These are phyloP conservation scores for Xylariaceae sp. DNA, from an alignment of 2,329 filamentous ascomycete species.

Conservation along the genomic window DNA sequence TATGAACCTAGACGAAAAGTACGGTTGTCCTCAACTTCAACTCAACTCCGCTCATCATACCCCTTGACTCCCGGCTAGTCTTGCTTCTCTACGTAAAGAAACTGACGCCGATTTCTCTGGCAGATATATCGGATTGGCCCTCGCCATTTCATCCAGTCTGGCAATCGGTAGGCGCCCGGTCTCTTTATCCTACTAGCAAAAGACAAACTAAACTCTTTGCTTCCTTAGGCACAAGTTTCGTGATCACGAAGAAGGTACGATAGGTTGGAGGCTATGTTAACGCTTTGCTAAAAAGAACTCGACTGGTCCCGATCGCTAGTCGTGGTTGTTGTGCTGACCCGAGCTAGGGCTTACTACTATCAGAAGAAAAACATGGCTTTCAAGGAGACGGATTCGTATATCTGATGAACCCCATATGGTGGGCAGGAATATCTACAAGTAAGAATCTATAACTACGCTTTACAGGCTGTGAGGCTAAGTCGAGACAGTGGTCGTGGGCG, in stretches of 20 bases:
- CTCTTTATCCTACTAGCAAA: slow-evolving; percentile 2
- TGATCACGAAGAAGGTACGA: slow-evolving; percentile 94
- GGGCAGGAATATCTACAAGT: slow-evolving; percentile 90
- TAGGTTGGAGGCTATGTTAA: slow-evolving; percentile 7
- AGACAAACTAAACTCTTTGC: slow-evolving; percentile 14
- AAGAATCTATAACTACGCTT: slow-evolving; percentile 36
- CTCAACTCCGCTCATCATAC: slow-evolving; percentile 2
- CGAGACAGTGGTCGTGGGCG: slow-evolving; percentile 75
- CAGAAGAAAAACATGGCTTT: slow-evolving; percentile 87
- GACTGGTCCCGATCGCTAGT: neutral
- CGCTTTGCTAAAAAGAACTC: neutral
- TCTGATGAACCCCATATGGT: slow-evolving; percentile 92
- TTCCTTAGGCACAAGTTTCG: slow-evolving; percentile 79
- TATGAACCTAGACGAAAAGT: slow-evolving; percentile 47
- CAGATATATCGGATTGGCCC: slow-evolving; percentile 71
- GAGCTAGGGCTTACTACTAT: slow-evolving; percentile 76
- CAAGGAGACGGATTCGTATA: slow-evolving; percentile 96
- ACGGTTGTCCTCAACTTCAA: slow-evolving; percentile 25
- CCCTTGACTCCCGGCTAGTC: neutral
- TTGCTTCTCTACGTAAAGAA: neutral
- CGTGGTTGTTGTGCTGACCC: slow-evolving; percentile 16
- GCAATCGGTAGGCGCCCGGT: slow-evolving; percentile 61
- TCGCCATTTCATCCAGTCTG: slow-evolving; percentile 71
- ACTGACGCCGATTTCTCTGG: slow-evolving; percentile 32
- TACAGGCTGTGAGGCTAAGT: slow-evolving; percentile 4